Evolutionary conservation across 2,329 filamentous ascomycete species (phyloP), one percentile per base, ranked within the genome.

Genomic region (Colletotrichum graminicola): DNA sequence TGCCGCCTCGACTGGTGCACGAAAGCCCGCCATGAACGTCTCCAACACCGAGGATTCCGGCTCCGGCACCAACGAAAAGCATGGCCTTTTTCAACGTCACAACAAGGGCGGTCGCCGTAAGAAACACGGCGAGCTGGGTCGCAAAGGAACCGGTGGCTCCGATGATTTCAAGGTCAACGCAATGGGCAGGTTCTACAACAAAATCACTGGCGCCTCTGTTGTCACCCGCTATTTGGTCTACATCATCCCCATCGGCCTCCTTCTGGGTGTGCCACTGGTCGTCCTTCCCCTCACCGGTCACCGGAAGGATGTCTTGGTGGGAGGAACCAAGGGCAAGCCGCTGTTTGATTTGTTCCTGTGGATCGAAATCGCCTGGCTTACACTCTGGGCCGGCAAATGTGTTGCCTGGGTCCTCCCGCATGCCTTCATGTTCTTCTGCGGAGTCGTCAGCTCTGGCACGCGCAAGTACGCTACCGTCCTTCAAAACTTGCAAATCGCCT

Each of bases 401-500:
- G 84, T 90, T 14, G 88, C 91, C 18, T 89, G 89, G 78, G 77
- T 87, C 21, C 77, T 92, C 3, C 91, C 91, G 0, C 80, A 83
- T 49, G 74, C 89, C 63, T 93, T 93, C 80, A 90, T 92, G 85
- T 91, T 92, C 76, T 87, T 92, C 75, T 88, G 87, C 73, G 91
- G 91, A 67, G 89, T 93, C 39, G 87, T 93, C 78, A 92, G 90
- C 78, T 88, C 89, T 18, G 91, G 91, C 59, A 91, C 91, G 5
- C 86, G 90, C 72, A 93, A 93, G 79, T 93, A 93, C 76, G 90
- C 90, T 55, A 86, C 87, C 3, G 88, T 93, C 18, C 82, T 93
- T 41, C 84, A 83, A 67, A 89, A 90, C 67, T 83, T 93, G 49
- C 89, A 91, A 76, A 88, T 93, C 47, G 89, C 90, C 1, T 80